phyloP scores from a whole-genome alignment of 495 filamentous ascomycete species.

The Tuber indicum region DNA sequence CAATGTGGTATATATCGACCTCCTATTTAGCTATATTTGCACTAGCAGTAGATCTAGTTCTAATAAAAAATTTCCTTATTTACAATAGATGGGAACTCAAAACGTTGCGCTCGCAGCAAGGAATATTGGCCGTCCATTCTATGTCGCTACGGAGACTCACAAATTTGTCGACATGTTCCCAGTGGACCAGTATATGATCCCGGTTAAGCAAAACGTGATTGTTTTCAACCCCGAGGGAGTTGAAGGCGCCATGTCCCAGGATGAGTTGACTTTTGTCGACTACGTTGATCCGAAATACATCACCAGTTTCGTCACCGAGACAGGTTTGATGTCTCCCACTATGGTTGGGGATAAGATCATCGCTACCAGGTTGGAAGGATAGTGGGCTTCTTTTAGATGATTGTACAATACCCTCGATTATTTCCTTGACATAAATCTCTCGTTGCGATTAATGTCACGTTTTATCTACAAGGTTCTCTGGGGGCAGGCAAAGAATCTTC shows the following conservation, averaged over 20 bases:
- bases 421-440: background rate
- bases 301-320: conserved; percentile 70
- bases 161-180: conserved; percentile 85
- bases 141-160: conserved; percentile 89
- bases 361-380: conserved; percentile 22
- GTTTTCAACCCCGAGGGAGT: conserved; percentile 53
- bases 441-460: background rate
- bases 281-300: conserved; percentile 79
- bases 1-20: conserved; percentile 42
- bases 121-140: conserved; percentile 70
- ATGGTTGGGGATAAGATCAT: conserved; percentile 39
- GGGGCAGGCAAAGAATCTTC: background rate
- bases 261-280: conserved; percentile 57
- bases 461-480: background rate
- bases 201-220: conserved; percentile 66
- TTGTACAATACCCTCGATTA: background rate
- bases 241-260: conserved; percentile 43
- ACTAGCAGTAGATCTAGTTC: background rate
- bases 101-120: conserved; percentile 81
- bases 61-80: background rate
- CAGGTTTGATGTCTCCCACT: conserved; percentile 62
- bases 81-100: conserved; percentile 69
- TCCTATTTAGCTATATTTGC: background rate
- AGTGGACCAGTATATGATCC: conserved; percentile 68
- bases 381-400: background rate